Percentiles rank a stretch among this genome's conserved stretches.
Conservation (phyloP, 192 early-diverging fungal genomes). For the Mortierella hygrophila region DNA sequence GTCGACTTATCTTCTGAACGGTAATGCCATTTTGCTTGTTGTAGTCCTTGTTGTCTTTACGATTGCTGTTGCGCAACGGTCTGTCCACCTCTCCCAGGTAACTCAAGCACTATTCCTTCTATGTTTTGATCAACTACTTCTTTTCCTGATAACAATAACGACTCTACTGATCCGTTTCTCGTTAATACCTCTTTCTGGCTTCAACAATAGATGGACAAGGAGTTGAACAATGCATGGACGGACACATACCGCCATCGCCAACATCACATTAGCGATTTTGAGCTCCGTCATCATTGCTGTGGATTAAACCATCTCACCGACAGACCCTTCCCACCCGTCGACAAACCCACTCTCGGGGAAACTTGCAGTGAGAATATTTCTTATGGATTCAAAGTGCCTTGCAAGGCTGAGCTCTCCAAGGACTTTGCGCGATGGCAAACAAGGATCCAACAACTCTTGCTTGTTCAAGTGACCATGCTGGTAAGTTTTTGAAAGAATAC, state of each 20-base stretch:
- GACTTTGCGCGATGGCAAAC: constrained; percentile 35
- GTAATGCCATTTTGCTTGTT: constrained; percentile 10
- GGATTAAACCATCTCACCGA: constrained; percentile 15
- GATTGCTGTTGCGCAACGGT: constrained; percentile 15
- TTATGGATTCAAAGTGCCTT: constrained; percentile 25
- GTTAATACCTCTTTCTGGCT: not conserved
- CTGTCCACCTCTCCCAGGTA: constrained; percentile 25
- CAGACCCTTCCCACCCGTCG: constrained; percentile 1
- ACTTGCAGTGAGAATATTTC: not conserved
- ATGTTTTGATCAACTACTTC: not conserved
- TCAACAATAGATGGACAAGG: constrained; percentile 19
- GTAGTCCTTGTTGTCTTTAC: constrained; percentile 9
- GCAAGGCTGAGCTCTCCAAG: constrained; percentile 29
- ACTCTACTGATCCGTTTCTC: not conserved
- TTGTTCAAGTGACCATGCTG: constrained; percentile 14
- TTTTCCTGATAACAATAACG: not conserved
- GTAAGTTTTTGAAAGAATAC: constrained; percentile 6
- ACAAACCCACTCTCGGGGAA: not conserved
- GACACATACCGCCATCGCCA: not conserved
- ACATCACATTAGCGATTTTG: constrained; percentile 23
- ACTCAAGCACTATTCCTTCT: not conserved
- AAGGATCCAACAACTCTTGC: constrained; percentile 17
- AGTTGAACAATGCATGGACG: constrained; percentile 23
- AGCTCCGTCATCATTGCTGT: constrained; percentile 34
- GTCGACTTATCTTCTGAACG: constrained; percentile 23